A percentile compares a stretch with the other conserved stretches of the same genome.
Conservation (phyloP, 2,329 filamentous ascomycete species). For the Cucurbitaria berberidis region DNA sequence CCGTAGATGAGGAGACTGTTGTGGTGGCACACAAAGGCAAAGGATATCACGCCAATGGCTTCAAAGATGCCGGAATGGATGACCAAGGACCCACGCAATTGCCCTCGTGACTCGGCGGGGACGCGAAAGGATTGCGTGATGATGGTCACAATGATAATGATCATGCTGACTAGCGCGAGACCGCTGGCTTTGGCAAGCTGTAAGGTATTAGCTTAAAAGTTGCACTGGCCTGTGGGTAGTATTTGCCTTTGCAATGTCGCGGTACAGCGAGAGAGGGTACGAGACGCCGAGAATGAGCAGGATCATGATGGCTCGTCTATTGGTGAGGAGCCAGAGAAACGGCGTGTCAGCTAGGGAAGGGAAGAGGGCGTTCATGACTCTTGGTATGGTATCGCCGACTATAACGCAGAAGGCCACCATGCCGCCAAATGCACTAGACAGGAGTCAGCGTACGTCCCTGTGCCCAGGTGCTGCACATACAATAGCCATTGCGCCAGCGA, state of each 20-base stretch:
- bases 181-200: slow-evolving; percentile 96
- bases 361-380: slow-evolving; percentile 83
- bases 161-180: slow-evolving; percentile 90
- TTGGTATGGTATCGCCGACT: slow-evolving; percentile 93
- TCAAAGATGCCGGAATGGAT: slow-evolving; percentile 90
- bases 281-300: slow-evolving; percentile 85
- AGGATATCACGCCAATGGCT: slow-evolving; percentile 96
- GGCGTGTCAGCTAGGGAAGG: slow-evolving; percentile 74
- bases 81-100: slow-evolving; percentile 72
- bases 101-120: slow-evolving; percentile 73
- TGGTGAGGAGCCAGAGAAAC: slow-evolving; percentile 80
- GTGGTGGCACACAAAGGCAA: slow-evolving; percentile 83
- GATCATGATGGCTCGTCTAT: slow-evolving; percentile 84
- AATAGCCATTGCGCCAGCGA: slow-evolving; percentile 95
- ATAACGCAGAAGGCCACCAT: slow-evolving; percentile 99
- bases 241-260: slow-evolving; percentile 87
- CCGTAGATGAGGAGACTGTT: slow-evolving; percentile 98
- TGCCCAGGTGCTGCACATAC: slow-evolving; percentile 43
- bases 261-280: slow-evolving; percentile 89
- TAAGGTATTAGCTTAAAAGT: slow-evolving; percentile 39
- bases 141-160: slow-evolving; percentile 85
- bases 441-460: slow-evolving; percentile 26
- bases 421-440: slow-evolving; percentile 79
- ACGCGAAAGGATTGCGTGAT: slow-evolving; percentile 81
- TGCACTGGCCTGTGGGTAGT: slow-evolving; percentile 4